These are phyloP conservation scores for Aspergillus carlsbadensis DNA, from an alignment of 495 filamentous ascomycete genomes.

Conservation along the genomic window DNA sequence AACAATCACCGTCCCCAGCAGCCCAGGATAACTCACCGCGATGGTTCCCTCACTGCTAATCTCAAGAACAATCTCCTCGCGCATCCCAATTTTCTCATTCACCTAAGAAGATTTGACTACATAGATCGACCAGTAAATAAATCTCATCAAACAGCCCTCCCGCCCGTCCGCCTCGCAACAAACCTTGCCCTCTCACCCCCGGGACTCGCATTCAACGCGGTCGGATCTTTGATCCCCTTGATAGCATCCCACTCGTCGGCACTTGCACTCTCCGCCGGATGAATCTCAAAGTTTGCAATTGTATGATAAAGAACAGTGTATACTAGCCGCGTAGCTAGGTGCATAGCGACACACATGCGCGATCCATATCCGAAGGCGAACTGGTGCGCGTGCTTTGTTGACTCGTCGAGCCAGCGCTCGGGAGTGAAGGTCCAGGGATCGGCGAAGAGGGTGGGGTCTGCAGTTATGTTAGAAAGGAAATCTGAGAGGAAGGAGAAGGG, in stretches of 20 bases:
- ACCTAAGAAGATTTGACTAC: too few relatives aligned
- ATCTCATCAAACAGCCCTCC: too few relatives aligned
- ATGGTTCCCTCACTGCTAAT: too few relatives aligned
- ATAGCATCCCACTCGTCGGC: neutral
- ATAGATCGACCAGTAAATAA: too few relatives aligned
- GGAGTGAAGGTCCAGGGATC: neutral
- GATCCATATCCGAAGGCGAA: slow-evolving; percentile 9
- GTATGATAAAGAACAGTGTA: neutral
- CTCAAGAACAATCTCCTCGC: too few relatives aligned
- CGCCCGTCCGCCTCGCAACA: neutral
- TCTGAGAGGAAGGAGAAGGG: neutral
- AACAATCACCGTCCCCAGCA: too few relatives aligned
- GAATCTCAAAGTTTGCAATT: neutral
- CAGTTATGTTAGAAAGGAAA: neutral
- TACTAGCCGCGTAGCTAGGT: neutral
- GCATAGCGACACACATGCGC: slow-evolving; percentile 4
- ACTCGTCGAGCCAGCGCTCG: neutral
- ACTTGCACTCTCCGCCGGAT: neutral
- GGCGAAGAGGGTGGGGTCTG: slow-evolving; percentile 1
- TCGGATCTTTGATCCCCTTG: neutral
- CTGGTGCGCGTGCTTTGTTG: neutral
- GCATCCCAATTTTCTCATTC: too few relatives aligned
- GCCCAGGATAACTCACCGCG: too few relatives aligned
- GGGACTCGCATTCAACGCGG: neutral
- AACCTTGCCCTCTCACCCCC: neutral